Evolutionary conservation across 371 early-diverging fungal species (phyloP).

Genomic region (Mortierella sp.): DNA sequence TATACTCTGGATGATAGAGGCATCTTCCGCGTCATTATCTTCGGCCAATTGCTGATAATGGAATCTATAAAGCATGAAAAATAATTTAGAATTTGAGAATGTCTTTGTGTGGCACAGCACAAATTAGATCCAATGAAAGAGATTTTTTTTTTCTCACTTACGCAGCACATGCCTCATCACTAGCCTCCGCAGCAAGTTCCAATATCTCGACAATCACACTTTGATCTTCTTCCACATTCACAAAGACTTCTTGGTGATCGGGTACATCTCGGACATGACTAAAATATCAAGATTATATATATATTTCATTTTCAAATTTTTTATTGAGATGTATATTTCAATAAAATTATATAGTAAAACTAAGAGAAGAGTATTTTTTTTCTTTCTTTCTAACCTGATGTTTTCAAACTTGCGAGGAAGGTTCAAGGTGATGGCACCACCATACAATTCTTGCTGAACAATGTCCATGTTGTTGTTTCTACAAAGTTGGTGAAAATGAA

Average conservation of each 20-base stretch:
- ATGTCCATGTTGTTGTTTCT: constrained; percentile 17
- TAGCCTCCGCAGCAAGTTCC: constrained; percentile 68
- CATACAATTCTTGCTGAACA: constrained; percentile 66
- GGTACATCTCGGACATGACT: constrained; percentile 88
- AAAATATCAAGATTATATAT: not conserved
- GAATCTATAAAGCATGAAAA: constrained; percentile 59
- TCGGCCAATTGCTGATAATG: constrained; percentile 86
- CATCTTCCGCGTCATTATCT: constrained; percentile 77
- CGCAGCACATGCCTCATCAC: constrained; percentile 67
- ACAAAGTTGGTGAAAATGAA: too few relatives aligned
- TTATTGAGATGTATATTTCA: not conserved
- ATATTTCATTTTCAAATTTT: constrained; percentile 1
- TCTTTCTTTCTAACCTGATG: constrained; percentile 66
- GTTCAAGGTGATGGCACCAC: constrained; percentile 74
- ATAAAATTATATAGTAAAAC: not conserved
- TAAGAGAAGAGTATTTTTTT: not conserved
- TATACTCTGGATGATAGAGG: constrained; percentile 56
- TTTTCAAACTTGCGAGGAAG: constrained; percentile 72
- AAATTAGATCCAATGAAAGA: not conserved
- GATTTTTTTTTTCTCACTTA: constrained; percentile 45
- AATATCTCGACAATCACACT: constrained; percentile 89
- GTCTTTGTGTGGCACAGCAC: not conserved
- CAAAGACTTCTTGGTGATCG: constrained; percentile 93
- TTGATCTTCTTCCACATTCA: constrained; percentile 76
- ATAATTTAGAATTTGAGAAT: not conserved